phyloP scores from a whole-genome alignment of 306 rosid species.

The Clitoria ternatea region DNA sequence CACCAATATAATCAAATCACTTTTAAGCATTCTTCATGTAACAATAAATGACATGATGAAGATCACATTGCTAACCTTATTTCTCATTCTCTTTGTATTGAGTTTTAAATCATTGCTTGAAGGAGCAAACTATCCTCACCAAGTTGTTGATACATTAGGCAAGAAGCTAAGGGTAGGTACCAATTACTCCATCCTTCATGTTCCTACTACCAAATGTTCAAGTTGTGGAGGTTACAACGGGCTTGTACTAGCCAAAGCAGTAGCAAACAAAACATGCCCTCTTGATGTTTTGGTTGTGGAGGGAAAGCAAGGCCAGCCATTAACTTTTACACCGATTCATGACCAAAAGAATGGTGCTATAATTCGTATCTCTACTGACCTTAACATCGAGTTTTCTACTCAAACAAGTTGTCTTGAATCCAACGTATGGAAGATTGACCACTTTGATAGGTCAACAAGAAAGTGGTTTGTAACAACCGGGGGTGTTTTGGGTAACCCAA shows the following conservation, averaged over 20 bases:
- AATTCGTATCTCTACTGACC: slow-evolving; percentile 34
- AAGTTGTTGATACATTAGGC: neutral
- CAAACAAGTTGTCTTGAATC: slow-evolving; percentile 14
- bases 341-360: slow-evolving; percentile 21
- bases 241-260: slow-evolving; percentile 10
- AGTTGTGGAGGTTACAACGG: slow-evolving; percentile 13
- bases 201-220: neutral
- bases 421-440: slow-evolving; percentile 34
- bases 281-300: slow-evolving; percentile 29
- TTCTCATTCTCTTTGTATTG: neutral
- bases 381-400: slow-evolving; percentile 37
- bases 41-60: neutral
- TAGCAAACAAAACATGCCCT: slow-evolving; percentile 24
- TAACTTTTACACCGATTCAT: slow-evolving; percentile 20
- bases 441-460: neutral
- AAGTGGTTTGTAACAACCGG: slow-evolving; percentile 35
- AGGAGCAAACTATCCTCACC: neutral
- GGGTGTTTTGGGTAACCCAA: slow-evolving; percentile 36
- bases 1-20: neutral
- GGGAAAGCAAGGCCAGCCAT: slow-evolving; percentile 24
- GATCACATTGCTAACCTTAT: neutral
- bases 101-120: neutral
- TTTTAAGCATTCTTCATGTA: neutral
- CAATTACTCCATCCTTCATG: slow-evolving; percentile 23
- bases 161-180: neutral